A percentile compares a stretch with the other conserved stretches of the same genome.
Conservation (phyloP, 768 basidiomycete species). For the Flagelloscypha sp. region DNA sequence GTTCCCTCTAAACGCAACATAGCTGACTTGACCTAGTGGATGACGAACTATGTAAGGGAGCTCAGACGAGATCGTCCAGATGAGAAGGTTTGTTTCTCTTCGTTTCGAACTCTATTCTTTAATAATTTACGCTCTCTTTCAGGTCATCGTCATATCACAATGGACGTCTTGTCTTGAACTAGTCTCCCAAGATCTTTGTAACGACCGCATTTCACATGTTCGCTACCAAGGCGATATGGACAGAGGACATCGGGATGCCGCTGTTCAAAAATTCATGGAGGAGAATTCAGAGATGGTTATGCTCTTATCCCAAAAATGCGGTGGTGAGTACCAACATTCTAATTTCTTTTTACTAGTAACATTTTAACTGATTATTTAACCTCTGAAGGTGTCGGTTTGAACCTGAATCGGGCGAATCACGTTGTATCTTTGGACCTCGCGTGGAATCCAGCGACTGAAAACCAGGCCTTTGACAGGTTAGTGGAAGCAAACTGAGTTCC, state of each 20-base stretch:
- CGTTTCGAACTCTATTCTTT: neutral
- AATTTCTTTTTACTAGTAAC: neutral
- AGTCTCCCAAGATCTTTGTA: conserved; percentile 52
- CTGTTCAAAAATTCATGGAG: conserved; percentile 53
- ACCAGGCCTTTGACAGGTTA: conserved; percentile 49
- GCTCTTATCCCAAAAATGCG: conserved; percentile 59
- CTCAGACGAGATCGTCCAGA: conserved; percentile 41
- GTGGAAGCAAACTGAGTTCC: conserved; percentile 8
- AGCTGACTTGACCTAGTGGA: conserved; percentile 25
- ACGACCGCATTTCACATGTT: conserved; percentile 43
- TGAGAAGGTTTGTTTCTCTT: conserved; percentile 42
- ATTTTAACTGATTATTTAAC: neutral
- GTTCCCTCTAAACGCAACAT: neutral
- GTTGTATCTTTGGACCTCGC: conserved; percentile 57
- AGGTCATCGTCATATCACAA: conserved; percentile 62
- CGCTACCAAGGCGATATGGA: conserved; percentile 55
- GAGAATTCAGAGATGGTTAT: conserved; percentile 49
- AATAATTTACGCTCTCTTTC: conserved; percentile 7
- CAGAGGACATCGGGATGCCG: conserved; percentile 39
- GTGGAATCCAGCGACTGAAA: conserved; percentile 58
- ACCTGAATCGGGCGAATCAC: conserved; percentile 55
- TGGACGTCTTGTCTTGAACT: conserved; percentile 62
- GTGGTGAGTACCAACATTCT: conserved; percentile 30
- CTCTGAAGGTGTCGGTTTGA: conserved; percentile 33
- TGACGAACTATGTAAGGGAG: conserved; percentile 49